Evolutionary conservation across 1,139 yeast genomes (phyloP), one percentile per base, ranked within the genome.

Genomic region (Yamadazyma dendronema): DNA sequence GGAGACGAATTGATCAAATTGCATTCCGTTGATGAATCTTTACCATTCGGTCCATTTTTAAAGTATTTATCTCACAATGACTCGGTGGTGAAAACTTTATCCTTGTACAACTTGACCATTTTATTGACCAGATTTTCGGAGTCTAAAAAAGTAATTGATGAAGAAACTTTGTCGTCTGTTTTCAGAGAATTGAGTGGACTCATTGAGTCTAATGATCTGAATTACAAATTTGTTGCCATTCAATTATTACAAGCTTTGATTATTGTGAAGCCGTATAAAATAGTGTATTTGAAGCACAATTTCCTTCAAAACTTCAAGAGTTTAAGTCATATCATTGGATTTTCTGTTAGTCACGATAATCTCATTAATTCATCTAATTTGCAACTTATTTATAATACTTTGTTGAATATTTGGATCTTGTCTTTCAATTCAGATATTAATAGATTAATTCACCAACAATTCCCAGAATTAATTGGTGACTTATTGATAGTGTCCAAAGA

Each of bases 341-440:
- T 48, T 19, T 62, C 62, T 56, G 63, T 72, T 17, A 62, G 55
- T 34, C 61, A 34, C 17, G 41, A 43, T 28, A 36, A 28, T 24
- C 26, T 55, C 34, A 65, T 78, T 34, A 71, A 80, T 42, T 70
- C 75, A 33, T 71, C 81, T 25, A 84, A 82, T 40, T 77, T 92
- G 44, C 98, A 94, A 66, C 74, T 88, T 49, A 89, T 85, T 56
- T 92, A 92, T 64, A 78, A 86, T 55, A 73, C 84, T 2, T 72
- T 92, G 47, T 72, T 92, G 54, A 74, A 83, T 19, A 68, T 87
- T 36, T 92, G 98, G 98, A 72, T 89, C 32, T 70, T 89, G 46
- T 80, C 96, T 2, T 92, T 90, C 62, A 84, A 78, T 55, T 60
- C 65, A 10, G 57, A 63, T 31, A 76, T 84, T 31, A 76, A 84